Percentiles rank a stretch among this genome's conserved stretches.
These are phyloP conservation scores for Sporormia fimetaria DNA, from an alignment of 495 filamentous ascomycete genomes.

Conservation along the genomic window DNA sequence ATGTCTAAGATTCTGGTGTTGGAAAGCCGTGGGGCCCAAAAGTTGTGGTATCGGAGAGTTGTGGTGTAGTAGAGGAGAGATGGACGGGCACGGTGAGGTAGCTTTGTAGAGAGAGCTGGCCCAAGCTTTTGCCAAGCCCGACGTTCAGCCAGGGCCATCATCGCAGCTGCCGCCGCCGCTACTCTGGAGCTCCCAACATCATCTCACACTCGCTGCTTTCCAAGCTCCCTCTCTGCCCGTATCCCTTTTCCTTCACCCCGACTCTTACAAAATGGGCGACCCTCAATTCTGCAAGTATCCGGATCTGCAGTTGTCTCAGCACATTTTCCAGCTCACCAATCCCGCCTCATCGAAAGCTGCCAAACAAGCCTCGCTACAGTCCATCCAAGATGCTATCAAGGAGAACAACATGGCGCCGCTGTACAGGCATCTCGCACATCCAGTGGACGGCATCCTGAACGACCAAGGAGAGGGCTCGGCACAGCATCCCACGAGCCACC, in stretches of 20 bases:
- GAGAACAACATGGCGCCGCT: slow-evolving; percentile 95
- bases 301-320: slow-evolving; percentile 79
- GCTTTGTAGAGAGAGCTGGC: too few relatives aligned
- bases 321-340: slow-evolving; percentile 95
- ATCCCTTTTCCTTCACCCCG: slow-evolving; percentile 1
- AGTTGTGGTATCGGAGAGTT: too few relatives aligned
- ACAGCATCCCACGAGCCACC: slow-evolving; percentile 38
- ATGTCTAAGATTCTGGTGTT: too few relatives aligned
- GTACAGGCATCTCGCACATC: slow-evolving; percentile 90
- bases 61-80: too few relatives aligned
- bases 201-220: not conserved
- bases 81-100: too few relatives aligned
- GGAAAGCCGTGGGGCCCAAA: too few relatives aligned
- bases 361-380: slow-evolving; percentile 65
- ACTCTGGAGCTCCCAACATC: not conserved
- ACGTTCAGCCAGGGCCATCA: too few relatives aligned
- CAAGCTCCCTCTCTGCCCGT: not conserved
- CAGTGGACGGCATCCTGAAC: slow-evolving; percentile 83
- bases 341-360: slow-evolving; percentile 56
- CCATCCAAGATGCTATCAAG: slow-evolving; percentile 81
- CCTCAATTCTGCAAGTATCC: slow-evolving; percentile 95
- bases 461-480: slow-evolving; percentile 56
- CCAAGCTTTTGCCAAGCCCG: too few relatives aligned
- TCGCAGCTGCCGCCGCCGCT: too few relatives aligned
- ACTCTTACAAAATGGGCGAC: slow-evolving; percentile 65